Evolutionary conservation across 495 filamentous ascomycete genomes (phyloP).

Genomic region (Tuber microsphaerosporum): DNA sequence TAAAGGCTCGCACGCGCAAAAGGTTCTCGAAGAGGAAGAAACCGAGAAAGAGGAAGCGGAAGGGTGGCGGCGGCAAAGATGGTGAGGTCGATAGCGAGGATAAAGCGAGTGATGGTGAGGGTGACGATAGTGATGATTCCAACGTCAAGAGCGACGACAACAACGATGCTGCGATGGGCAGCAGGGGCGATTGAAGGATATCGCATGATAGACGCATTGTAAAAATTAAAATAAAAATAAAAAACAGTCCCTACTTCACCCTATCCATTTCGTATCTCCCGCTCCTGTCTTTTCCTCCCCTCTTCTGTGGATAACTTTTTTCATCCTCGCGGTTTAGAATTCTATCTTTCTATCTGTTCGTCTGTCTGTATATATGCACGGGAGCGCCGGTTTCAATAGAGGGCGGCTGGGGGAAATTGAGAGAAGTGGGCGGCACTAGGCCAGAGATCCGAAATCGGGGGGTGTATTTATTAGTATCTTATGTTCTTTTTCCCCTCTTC

Average conservation of each 20-base stretch:
- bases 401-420: neutral
- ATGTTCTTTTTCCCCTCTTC: neutral
- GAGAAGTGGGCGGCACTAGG: neutral
- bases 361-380: neutral
- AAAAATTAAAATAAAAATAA: no score
- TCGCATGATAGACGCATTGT: neutral
- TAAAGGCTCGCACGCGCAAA: neutral
- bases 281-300: neutral
- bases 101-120: neutral
- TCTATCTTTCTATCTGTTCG: neutral
- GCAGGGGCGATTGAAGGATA: neutral
- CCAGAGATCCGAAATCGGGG: neutral
- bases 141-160: neutral
- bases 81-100: neutral
- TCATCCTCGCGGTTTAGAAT: neutral
- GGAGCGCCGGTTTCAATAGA: neutral
- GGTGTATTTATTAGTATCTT: neutral
- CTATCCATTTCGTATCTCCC: neutral
- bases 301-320: neutral
- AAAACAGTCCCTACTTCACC: neutral
- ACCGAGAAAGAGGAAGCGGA: neutral
- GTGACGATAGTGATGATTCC: neutral
- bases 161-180: neutral
- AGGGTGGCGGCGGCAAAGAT: neutral
- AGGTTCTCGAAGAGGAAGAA: slow-evolving; percentile 4